These are phyloP conservation scores for Mrakia hoshinonis DNA, from an alignment of 768 basidiomycete genomes.

Conservation along the genomic window DNA sequence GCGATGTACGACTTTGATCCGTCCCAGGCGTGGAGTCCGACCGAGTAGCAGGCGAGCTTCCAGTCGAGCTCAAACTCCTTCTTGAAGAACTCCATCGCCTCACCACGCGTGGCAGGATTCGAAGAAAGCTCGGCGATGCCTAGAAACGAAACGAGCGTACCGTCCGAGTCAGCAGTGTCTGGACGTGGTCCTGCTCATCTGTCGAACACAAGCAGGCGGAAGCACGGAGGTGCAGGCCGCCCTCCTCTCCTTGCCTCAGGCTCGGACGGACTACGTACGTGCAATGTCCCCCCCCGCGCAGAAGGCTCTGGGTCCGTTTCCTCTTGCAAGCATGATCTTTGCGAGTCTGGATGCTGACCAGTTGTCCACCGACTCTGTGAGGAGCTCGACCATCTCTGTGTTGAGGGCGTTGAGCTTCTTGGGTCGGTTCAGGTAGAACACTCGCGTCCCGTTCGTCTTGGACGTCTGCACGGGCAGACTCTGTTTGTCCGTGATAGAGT, in stretches of 20 bases:
- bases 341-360: slow-evolving; percentile 51
- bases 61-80: slow-evolving; percentile 52
- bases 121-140: slow-evolving; percentile 32
- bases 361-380: slow-evolving; percentile 58
- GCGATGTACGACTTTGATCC: slow-evolving; percentile 73
- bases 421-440: slow-evolving; percentile 69
- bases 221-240: background rate
- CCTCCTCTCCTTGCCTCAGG: background rate
- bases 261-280: slow-evolving; percentile 48
- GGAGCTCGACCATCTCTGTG: slow-evolving; percentile 60
- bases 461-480: background rate
- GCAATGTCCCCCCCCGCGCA: slow-evolving; percentile 93
- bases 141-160: background rate
- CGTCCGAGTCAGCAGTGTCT: background rate
- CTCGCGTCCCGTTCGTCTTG: background rate
- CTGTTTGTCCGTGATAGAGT: background rate
- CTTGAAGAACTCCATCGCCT: slow-evolving; percentile 80
- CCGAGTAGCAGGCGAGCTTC: slow-evolving; percentile 28
- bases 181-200: too few species aligned
- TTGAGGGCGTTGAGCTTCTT: slow-evolving; percentile 74
- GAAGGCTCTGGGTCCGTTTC: slow-evolving; percentile 62
- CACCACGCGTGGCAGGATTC: slow-evolving; percentile 31
- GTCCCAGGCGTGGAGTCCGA: slow-evolving; percentile 22
- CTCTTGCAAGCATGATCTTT: slow-evolving; percentile 61
- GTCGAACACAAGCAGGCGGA: background rate